Percentiles rank a stretch among this genome's conserved stretches.
phyloP scores from a whole-genome alignment of 345 rosid genomes.

The Turnera subulata region DNA sequence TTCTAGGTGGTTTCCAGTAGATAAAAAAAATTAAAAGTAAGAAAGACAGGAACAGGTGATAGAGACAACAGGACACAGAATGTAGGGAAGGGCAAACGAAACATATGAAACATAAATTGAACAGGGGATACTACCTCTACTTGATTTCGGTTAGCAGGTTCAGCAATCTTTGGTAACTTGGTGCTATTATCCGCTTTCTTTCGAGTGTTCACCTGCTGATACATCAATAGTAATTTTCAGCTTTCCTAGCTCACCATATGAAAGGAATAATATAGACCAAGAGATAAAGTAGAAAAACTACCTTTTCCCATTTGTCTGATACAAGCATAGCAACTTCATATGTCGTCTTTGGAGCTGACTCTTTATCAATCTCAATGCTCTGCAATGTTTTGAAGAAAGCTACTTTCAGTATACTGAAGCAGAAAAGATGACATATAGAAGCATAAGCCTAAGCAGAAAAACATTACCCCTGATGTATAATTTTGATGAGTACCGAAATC shows the following conservation, averaged over 20 bases:
- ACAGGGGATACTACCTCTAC: constrained; percentile 35
- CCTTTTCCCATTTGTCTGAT: constrained; percentile 78
- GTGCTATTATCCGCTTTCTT: constrained; percentile 27
- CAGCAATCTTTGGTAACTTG: constrained; percentile 25
- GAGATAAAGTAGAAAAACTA: constrained; percentile 4
- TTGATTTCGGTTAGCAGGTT: constrained; percentile 26
- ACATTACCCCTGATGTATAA: constrained; percentile 43
- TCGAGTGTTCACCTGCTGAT: constrained; percentile 44
- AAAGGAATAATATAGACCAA: not conserved
- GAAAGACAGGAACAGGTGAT: not conserved
- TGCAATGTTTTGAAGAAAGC: constrained; percentile 22
- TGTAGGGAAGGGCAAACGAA: too few species aligned
- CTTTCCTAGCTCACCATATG: constrained; percentile 6
- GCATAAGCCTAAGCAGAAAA: not conserved
- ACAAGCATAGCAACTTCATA: constrained; percentile 73
- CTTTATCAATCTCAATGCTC: constrained; percentile 43
- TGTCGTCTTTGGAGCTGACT: constrained; percentile 64
- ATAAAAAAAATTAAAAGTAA: constrained; percentile 2
- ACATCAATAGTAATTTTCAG: constrained; percentile 2
- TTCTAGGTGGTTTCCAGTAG: constrained; percentile 35
- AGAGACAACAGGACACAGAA: too few species aligned
- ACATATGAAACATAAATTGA: constrained; percentile 4
- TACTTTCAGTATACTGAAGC: constrained; percentile 8
- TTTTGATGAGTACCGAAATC: constrained; percentile 32
- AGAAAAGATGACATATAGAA: constrained; percentile 8